Percentiles rank a stretch among this genome's conserved stretches.
Conservation (phyloP, 1,284 basidiomycete species). For the Cryptococcus amylolentus region DNA sequence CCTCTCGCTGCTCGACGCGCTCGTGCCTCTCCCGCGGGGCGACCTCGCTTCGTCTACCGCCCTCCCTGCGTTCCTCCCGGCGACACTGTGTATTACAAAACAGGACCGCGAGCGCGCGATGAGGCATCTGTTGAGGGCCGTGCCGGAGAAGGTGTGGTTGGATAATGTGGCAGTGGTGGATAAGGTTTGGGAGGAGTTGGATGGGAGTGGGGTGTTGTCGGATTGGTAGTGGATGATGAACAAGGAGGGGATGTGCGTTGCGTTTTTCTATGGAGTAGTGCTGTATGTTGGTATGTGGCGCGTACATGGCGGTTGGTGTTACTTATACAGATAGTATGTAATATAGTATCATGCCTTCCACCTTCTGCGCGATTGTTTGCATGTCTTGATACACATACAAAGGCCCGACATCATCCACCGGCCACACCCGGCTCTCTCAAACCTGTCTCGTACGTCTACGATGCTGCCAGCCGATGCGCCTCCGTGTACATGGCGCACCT, state of each 20-base stretch:
- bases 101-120: constrained; percentile 24
- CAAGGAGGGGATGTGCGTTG: constrained; percentile 27
- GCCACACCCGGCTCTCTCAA: too few relatives aligned
- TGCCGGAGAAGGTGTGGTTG: constrained; percentile 31
- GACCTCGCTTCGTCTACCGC: constrained; percentile 28
- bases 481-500: too few relatives aligned
- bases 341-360: too few relatives aligned
- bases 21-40: constrained; percentile 25
- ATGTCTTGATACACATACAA: too few relatives aligned
- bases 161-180: constrained; percentile 34
- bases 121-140: constrained; percentile 21
- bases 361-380: too few relatives aligned
- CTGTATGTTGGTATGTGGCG: too few relatives aligned
- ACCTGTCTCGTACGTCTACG: too few relatives aligned
- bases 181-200: constrained; percentile 32
- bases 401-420: too few relatives aligned
- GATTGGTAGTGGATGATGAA: constrained; percentile 35
- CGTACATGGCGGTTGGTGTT: too few relatives aligned
- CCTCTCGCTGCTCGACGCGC: constrained; percentile 21
- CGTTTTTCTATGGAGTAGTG: constrained; percentile 22
- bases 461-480: too few relatives aligned
- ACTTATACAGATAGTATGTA: too few relatives aligned
- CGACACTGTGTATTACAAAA: constrained; percentile 16
- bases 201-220: constrained; percentile 22
- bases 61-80: constrained; percentile 29